Base-by-base conservation (phyloP, 129 eudicot species). In the Centrapalus pauciflorus region DNA sequence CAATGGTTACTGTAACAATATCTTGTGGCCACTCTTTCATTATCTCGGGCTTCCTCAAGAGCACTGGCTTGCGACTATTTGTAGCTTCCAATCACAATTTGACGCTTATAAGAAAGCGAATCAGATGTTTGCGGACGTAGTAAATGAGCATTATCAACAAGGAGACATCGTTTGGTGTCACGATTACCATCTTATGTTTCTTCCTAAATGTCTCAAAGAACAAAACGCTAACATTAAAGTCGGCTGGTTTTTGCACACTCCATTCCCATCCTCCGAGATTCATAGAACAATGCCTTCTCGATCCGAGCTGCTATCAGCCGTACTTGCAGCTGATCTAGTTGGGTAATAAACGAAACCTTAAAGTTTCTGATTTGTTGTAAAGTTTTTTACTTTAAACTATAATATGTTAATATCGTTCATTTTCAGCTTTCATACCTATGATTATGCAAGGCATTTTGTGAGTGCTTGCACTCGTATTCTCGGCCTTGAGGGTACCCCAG, bases 111-210 rank as follows among this genome's bases (percentile, higher is more conserved):
- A 87, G 76, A 82, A 79, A 64, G 97, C 97, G 4, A 90, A 90
- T 80, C 87, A 87, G 33, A 77, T 84, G 87, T 87, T 90, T 79
- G 97, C 95, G 60, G 87, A 90, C 55, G 95, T 90, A 57, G 95
- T 90, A 1, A 72, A 84, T 30, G 76, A 80, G 63, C 80, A 87
- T 76, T 90, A 90, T 76, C 64, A 81, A 59, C 92, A 84, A 50
- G 97, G 95, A 9, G 97, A 90, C 80, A 83, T 90, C 35, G 95
- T 90, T 7, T 90, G 95, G 97, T 87, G 95, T 77, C 97, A 90
- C 61, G 97, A 87, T 69, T 90, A 84, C 75, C 95, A 90, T 74
- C 76, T 87, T 43, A 84, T 90, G 90, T 84, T 84, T 66, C 83
- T 90, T 20, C 97, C 95, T 8, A 75, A 85, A 62, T 90, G 86